A percentile compares a stretch with the other conserved stretches of the same genome.
phyloP scores from a whole-genome alignment of 192 early-diverging fungal species.

The Linnemannia schmuckeri region DNA sequence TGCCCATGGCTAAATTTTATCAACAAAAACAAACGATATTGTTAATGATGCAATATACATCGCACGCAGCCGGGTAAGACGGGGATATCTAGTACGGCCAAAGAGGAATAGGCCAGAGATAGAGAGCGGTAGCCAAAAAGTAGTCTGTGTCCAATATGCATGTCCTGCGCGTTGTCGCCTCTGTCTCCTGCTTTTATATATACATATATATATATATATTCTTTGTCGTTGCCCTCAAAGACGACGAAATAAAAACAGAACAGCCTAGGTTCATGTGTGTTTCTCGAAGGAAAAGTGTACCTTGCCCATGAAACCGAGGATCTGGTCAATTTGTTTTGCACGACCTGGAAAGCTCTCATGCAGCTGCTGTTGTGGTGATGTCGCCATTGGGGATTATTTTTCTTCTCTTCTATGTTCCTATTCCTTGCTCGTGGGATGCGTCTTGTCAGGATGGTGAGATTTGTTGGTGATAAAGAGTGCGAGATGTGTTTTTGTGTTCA shows the following conservation, averaged over 20 bases:
- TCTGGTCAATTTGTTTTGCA: constrained; percentile 57
- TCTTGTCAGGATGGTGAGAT: background rate
- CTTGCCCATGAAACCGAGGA: constrained; percentile 61
- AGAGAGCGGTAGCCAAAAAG: background rate
- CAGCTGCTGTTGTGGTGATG: constrained; percentile 21
- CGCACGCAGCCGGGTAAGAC: background rate
- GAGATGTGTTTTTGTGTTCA: too few relatives aligned
- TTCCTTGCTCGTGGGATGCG: background rate
- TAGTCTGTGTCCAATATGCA: background rate
- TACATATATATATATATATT: background rate
- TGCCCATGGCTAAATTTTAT: constrained; percentile 13
- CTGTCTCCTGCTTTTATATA: background rate
- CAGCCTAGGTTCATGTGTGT: background rate
- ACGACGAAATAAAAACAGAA: background rate
- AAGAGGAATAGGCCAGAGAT: background rate
- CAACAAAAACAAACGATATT: background rate
- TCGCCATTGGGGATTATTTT: background rate
- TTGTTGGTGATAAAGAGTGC: too few relatives aligned
- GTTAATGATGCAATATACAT: background rate
- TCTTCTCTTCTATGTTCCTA: background rate
- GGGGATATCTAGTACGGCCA: background rate
- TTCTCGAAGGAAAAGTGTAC: constrained; percentile 2
- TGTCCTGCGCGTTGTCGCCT: background rate
- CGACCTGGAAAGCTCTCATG: constrained; percentile 58
- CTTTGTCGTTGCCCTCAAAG: background rate